Base-by-base conservation (phyloP, 78 protist genomes). In the Speleostelium caveatum region DNA sequence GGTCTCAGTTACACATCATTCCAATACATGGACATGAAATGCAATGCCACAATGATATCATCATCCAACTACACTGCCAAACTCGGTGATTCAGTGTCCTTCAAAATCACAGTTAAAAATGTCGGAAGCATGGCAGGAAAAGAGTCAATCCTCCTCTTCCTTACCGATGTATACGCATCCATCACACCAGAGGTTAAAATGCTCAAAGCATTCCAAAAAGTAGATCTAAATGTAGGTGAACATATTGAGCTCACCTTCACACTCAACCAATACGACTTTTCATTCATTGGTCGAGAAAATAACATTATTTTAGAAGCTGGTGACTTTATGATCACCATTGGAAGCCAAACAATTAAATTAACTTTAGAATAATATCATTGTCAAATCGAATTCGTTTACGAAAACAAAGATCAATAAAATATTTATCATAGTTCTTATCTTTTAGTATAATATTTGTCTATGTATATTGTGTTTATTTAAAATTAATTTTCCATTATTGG, bases 1-100 rank as follows among this genome's bases (percentile, higher is more conserved):
- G 96, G 96, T 33, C 91, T 90, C 19, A 49, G 75, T 21, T 94
- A 94, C 79, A 92, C 95, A 42, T 32, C 21, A 2, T 94, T 94
- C 42, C 30, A 14, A 21, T 94, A 94, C 67, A 39, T 74, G 16
- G 19, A 53, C 28, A 36, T 85, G 3, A 26, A n/a, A 2, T 56
- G 60, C 55, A 56, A 56, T 30, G 77, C 79, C 22, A 74, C n/a
- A 3, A 24, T 41, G 26, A 49, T 62, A 10, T 12, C 68, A 30
- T 65, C 60, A 19, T 28, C 36, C 38, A 83, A 83, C 68, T 83
- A 83, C 79, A 69, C 79, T 39, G 73, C 55, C 42, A 10, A 8
- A 0, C 22, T 76, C 0, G 95, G 95, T 56, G 62, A 32, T 32
- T 24, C 36, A 16, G 32, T 72, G 22, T 22, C 49, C 22, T 26